Conservation (phyloP, 2,329 filamentous ascomycete species). For the Alternaria novae-zelandiae region DNA sequence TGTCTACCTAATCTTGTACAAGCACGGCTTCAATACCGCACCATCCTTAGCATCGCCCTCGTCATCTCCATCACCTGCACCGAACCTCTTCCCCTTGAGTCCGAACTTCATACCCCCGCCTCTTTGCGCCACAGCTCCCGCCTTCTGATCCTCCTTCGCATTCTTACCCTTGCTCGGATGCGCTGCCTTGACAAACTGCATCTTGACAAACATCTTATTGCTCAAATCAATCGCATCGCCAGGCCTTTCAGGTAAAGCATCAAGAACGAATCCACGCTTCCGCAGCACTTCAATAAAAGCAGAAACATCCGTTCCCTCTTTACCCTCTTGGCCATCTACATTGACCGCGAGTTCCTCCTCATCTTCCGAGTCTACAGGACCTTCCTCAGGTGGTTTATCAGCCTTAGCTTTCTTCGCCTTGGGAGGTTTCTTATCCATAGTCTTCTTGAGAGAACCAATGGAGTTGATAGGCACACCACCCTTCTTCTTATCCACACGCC, state of each 20-base stretch:
- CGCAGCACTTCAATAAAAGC: slow-evolving; percentile 85
- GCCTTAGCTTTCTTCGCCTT: slow-evolving; percentile 52
- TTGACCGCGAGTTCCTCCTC: slow-evolving; percentile 67
- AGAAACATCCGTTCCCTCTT: slow-evolving; percentile 80
- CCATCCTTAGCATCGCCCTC: slow-evolving; percentile 64
- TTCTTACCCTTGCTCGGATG: slow-evolving; percentile 78
- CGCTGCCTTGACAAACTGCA: slow-evolving; percentile 90
- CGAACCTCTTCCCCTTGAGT: slow-evolving; percentile 12
- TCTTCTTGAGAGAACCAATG: slow-evolving; percentile 60
- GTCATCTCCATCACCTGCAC: slow-evolving; percentile 33
- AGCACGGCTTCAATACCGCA: slow-evolving; percentile 88
- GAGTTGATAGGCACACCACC: slow-evolving; percentile 64
- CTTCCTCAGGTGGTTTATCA: slow-evolving; percentile 56
- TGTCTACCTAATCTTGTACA: slow-evolving; percentile 80
- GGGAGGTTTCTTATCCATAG: slow-evolving; percentile 25
- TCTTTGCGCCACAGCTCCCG: slow-evolving; percentile 44
- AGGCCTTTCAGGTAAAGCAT: slow-evolving; percentile 58
- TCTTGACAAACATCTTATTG: slow-evolving; percentile 98
- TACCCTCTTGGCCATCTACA: slow-evolving; percentile 71
- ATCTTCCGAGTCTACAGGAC: slow-evolving; percentile 57
- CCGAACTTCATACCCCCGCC: slow-evolving; percentile 50
- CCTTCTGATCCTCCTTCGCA: slow-evolving; percentile 50
- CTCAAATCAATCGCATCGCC: slow-evolving; percentile 74
- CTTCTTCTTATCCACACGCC: slow-evolving; percentile 61
- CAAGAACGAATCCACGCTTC: slow-evolving; percentile 83